A percentile compares a stretch with the other conserved stretches of the same genome.
These are phyloP conservation scores for Sporisorium exsertum DNA, from an alignment of 1,284 basidiomycete species.

Conservation along the genomic window DNA sequence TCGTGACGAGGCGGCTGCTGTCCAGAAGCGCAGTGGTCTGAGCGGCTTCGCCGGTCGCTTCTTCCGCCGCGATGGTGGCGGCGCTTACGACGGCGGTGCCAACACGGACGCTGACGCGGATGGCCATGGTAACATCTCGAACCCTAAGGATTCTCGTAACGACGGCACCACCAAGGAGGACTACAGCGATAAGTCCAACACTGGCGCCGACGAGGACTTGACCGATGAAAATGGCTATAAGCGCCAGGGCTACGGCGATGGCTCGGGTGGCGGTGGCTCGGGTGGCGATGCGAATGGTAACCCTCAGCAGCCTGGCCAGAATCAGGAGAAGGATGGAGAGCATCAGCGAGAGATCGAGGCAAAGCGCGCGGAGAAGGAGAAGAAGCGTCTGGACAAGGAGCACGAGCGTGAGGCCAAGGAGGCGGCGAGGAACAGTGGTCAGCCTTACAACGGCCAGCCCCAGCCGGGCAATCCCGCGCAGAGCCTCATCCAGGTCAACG, in stretches of 20 bases:
- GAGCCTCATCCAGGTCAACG: constrained; percentile 14
- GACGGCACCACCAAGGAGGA: constrained; percentile 9
- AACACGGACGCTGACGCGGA: constrained; percentile 10
- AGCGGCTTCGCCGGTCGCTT: constrained; percentile 30
- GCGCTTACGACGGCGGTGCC: constrained; percentile 12
- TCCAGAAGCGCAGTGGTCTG: constrained; percentile 31
- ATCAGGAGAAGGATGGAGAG: constrained; percentile 15
- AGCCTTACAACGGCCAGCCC: not conserved
- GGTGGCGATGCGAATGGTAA: not conserved
- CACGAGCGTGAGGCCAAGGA: constrained; percentile 22
- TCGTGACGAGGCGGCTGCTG: constrained; percentile 25
- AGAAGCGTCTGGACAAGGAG: constrained; percentile 17
- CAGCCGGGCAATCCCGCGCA: constrained; percentile 6
- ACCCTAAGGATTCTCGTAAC: not conserved
- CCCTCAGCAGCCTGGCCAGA: constrained; percentile 4
- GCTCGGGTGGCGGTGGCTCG: not conserved
- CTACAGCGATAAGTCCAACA: constrained; percentile 4
- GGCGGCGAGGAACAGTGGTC: constrained; percentile 9
- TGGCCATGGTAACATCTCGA: constrained; percentile 3
- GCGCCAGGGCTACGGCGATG: not conserved
- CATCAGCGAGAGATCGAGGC: constrained; percentile 15
- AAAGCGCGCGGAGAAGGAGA: constrained; percentile 14
- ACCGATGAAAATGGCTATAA: not conserved
- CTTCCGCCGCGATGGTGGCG: constrained; percentile 25
- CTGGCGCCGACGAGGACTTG: not conserved